Conservation (phyloP, 352 stramenopile genomes). For the Plasmopara halstedii region DNA sequence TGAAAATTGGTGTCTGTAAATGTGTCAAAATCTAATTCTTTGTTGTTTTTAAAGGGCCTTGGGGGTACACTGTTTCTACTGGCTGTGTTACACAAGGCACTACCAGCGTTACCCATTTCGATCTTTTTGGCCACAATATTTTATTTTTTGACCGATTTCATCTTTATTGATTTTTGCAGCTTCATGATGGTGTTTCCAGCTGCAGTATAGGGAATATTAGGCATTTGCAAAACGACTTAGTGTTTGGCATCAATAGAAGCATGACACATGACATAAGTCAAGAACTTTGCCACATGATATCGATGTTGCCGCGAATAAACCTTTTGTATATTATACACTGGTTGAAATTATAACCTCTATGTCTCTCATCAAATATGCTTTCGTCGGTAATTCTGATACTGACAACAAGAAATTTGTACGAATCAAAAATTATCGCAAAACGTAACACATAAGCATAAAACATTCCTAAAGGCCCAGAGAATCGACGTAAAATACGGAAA, state of each 20-base stretch:
- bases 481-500: too few species aligned
- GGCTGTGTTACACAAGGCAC: conserved; percentile 87
- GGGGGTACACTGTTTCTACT: conserved; percentile 94
- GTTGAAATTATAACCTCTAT: too few species aligned
- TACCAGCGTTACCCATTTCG: conserved; percentile 95
- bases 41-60: conserved; percentile 57
- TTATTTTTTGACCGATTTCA: conserved; percentile 78
- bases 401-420: too few species aligned
- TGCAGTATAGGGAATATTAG: conserved; percentile 31
- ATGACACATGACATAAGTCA: too few species aligned
- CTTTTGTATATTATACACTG: too few species aligned
- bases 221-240: conserved; percentile 9
- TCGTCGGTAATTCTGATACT: too few species aligned
- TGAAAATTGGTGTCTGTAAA: neutral
- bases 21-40: neutral
- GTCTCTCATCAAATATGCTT: too few species aligned
- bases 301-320: too few species aligned
- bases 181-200: conserved; percentile 69
- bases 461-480: too few species aligned
- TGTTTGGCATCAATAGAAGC: conserved; percentile 9
- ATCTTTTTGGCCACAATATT: conserved; percentile 80
- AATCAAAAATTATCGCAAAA: too few species aligned
- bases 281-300: too few species aligned
- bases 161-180: conserved; percentile 78
- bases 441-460: too few species aligned